Percentiles rank a stretch among this genome's conserved stretches.
Evolutionary conservation across 305 asterid genomes (phyloP).

Genomic region (Solanum hybrid): DNA sequence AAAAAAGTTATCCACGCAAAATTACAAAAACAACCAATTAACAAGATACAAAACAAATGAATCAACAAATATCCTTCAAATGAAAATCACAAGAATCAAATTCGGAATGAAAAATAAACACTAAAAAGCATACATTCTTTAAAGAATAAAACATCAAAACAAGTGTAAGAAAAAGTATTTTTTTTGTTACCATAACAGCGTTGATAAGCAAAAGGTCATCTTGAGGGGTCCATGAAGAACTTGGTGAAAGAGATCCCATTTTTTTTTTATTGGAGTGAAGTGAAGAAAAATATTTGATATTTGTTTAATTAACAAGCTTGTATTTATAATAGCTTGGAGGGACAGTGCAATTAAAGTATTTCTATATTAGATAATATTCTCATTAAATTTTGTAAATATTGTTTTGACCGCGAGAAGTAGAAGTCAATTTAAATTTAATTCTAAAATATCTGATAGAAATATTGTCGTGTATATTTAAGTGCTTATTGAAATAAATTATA

Average conservation of each 20-base stretch:
- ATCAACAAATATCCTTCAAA: neutral
- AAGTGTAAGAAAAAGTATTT: neutral
- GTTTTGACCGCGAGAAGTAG: neutral
- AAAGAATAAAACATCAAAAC: neutral
- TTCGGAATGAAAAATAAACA: neutral
- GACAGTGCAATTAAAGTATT: neutral
- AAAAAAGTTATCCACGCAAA: neutral
- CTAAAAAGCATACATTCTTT: neutral
- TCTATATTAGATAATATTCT: neutral
- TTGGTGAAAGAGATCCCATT: neutral
- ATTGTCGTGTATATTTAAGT: neutral
- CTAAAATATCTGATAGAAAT: neutral
- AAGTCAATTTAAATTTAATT: neutral
- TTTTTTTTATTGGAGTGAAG: neutral
- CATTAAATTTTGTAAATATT: neutral
- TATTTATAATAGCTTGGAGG: neutral
- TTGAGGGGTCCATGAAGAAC: neutral
- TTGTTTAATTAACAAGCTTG: neutral
- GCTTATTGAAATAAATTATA: neutral
- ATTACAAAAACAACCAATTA: neutral
- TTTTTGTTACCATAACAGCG: slow-evolving; percentile 50
- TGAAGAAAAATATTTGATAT: neutral
- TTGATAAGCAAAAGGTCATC: neutral
- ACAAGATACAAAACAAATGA: neutral
- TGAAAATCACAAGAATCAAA: neutral